Base-by-base conservation (phyloP, 2,329 filamentous ascomycete species). In the Colletotrichum ledebouriae region DNA sequence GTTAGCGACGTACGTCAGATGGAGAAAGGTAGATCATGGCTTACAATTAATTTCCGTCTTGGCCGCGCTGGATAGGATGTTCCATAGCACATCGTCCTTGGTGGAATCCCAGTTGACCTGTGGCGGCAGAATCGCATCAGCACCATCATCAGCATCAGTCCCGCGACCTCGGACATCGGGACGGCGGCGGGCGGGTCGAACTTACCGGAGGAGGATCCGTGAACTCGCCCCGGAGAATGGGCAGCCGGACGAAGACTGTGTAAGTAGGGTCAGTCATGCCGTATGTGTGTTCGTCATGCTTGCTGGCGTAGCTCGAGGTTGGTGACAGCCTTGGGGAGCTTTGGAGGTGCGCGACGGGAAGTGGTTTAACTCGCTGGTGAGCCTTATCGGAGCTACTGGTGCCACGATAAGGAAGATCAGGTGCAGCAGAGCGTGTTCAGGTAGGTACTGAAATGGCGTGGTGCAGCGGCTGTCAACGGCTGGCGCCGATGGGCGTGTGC, bases 31-130 rank as follows among this genome's bases (percentile, higher is more conserved):
- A n/a, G 15, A 52, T n/a, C 10, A 17, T 44, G 29, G 74, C 84
- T 78, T 83, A 97, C 95, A 99, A 77, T 98, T 90, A 75, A 98
- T 90, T 75, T 97, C 92, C 65, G 90, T 92, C 76, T 94, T 93
- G 2, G 92, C 89, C 37, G 91, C 89, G 70, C 90, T 90, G 0
- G 94, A 97, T 6, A 98, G 87, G 59, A 97, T 89, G 78, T 93
- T 93, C 96, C 96, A 99, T 15, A 99, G 81, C 10, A 89, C 89
- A 68, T 93, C 92, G 76, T 98, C 96, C 78, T 98, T 98, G 22
- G 86, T 84, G 1, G 91, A 86, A 79, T 94, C 90, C 96, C 96
- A 99, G 78, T 94, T 89, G 63, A 96, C 90, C 94, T 97, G 66
- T 17, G 4, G 56, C 5, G 25, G 42, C 29, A 20, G 10, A 22